Evolutionary conservation across 2,329 filamentous ascomycete genomes (phyloP).

Genomic region (Cytospora mali): DNA sequence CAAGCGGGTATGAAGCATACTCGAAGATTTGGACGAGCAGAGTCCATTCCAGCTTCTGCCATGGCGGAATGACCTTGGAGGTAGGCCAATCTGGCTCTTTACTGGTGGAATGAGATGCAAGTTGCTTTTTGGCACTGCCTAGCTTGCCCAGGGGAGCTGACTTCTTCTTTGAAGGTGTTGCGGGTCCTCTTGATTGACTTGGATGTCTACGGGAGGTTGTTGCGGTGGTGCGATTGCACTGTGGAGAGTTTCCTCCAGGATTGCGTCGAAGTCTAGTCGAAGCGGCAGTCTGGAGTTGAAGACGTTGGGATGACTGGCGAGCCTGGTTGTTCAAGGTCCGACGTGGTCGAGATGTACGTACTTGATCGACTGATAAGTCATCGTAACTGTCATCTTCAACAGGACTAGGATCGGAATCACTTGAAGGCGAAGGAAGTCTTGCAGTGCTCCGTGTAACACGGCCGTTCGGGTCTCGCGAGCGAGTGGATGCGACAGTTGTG

Average conservation of each 20-base stretch:
- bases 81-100: slow-evolving; percentile 24
- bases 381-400: slow-evolving; percentile 5
- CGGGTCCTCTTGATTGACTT: slow-evolving; percentile 3
- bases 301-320: slow-evolving; percentile 17
- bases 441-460: slow-evolving; percentile 27
- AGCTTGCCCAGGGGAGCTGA: slow-evolving; percentile 1
- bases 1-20: slow-evolving; percentile 64
- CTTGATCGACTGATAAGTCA: slow-evolving; percentile 9
- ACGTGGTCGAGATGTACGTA: slow-evolving; percentile 3
- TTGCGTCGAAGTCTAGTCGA: slow-evolving; percentile 19
- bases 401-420: slow-evolving; percentile 12
- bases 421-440: slow-evolving; percentile 20
- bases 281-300: slow-evolving; percentile 18
- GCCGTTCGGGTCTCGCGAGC: slow-evolving; percentile 19
- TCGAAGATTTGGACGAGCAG: slow-evolving; percentile 71
- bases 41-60: slow-evolving; percentile 48
- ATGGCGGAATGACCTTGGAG: slow-evolving; percentile 34
- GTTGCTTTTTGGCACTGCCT: slow-evolving; percentile 16
- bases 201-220: slow-evolving; percentile 8
- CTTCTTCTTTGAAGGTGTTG: slow-evolving; percentile 16
- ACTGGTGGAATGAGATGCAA: slow-evolving; percentile 2
- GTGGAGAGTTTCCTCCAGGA: neutral
- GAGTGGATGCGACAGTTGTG: slow-evolving; percentile 17
- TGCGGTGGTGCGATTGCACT: neutral
- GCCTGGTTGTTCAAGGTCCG: slow-evolving; percentile 5